A percentile compares a stretch with the other conserved stretches of the same genome.
Evolutionary conservation across 305 asterid species (phyloP).

Genomic region (Stenogyne calaminthoides): DNA sequence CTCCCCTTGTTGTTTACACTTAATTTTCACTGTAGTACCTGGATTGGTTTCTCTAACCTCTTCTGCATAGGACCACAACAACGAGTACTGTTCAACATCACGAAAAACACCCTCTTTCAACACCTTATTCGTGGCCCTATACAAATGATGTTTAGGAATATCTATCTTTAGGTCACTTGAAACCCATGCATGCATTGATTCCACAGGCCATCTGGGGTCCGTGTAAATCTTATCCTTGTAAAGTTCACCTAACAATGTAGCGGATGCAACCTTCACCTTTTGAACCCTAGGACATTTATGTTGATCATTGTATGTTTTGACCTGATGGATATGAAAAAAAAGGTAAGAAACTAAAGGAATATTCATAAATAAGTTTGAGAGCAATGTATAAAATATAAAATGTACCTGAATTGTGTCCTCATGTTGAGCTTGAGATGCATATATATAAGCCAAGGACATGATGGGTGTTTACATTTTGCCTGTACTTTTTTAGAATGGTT

Average conservation of each 20-base stretch:
- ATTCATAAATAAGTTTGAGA: no score
- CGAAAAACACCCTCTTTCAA: no score
- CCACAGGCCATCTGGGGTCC: not conserved
- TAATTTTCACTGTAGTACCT: not conserved
- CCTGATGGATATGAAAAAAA: not conserved
- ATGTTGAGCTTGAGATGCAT: no score
- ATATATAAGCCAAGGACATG: no score
- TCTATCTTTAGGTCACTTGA: no score
- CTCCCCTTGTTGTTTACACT: not conserved
- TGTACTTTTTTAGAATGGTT: not conserved
- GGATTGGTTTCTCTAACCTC: not conserved
- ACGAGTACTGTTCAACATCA: no score
- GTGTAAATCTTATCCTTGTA: not conserved
- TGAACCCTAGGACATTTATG: not conserved
- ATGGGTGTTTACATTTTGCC: not conserved
- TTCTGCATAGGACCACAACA: no score
- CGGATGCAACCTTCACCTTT: not conserved
- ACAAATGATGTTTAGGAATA: no score
- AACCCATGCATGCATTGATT: not conserved
- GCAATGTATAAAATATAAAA: no score
- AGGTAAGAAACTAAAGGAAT: no score
- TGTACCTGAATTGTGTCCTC: not conserved
- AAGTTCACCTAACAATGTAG: not conserved
- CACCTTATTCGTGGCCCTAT: no score
- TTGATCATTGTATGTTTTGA: not conserved